Base-by-base conservation (phyloP, 2,329 filamentous ascomycete genomes). In the Penicillium hesseltinei region DNA sequence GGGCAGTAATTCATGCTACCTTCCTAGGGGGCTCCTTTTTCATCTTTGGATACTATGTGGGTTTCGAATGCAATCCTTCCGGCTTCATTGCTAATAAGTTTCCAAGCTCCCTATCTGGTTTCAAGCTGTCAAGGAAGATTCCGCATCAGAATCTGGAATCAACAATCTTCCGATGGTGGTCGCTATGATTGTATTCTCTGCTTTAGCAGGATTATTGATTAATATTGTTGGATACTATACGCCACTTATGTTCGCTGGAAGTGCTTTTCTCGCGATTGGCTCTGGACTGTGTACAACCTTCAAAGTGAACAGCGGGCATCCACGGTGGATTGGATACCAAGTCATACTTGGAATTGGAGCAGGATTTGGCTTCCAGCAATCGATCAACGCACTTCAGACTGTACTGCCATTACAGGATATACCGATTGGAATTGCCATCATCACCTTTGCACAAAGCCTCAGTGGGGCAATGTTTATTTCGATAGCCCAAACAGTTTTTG, bases 21-120 rank as follows among this genome's bases (percentile, higher is more conserved):
- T 76, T 76, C 59, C 64, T 77, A 4, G 77, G 77, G 17, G 75
- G 75, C 0, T 74, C 76, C 0, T 72, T 81, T 33, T 73, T 81
- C 29, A 66, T 79, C 27, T 69, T 77, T 40, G 73, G 76, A 4
- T 82, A 78, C 64, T 82, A 81, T 59, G 70, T 71, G 46, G 58
- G 69, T 65, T 0, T 3, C 13, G 5, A 19, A 5, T 21, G 1
- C 7, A 9, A 2, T 3, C 23, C 9, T 35, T 19, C 3, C 21
- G 6, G 1, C 3, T 4, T 7, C 11, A 15, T 11, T 44, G 51
- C 53, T 43, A 17, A 50, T 9, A n/a, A 9, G 0, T 9, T 2
- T 13, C 3, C 17, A 40, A 73, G 70, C 69, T 82, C 1, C 80
- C 80, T 0, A 71, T 77, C 49, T 77, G 74, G 73, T 77, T 77